Conservation (phyloP, 345 rosid species). For the Populus ilicifolia region DNA sequence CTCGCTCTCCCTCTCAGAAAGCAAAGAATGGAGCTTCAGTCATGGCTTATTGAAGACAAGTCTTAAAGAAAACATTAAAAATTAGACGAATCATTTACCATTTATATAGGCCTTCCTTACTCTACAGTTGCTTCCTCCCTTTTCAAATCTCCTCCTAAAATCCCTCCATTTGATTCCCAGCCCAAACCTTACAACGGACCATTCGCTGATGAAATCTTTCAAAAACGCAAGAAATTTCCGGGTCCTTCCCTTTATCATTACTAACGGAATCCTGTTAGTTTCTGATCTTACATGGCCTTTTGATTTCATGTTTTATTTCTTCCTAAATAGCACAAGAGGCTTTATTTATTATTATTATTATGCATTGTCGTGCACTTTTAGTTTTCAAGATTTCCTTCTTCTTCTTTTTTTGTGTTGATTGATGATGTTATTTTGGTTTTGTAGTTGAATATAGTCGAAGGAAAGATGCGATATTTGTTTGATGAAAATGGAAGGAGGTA, state of each 20-base stretch:
- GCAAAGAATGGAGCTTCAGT: no score
- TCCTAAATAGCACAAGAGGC: neutral
- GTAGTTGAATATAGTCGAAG: constrained; percentile 88
- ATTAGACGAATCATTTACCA: no score
- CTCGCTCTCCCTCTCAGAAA: no score
- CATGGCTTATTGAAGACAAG: no score
- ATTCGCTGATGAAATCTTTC: constrained; percentile 56
- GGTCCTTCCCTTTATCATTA: constrained; percentile 88
- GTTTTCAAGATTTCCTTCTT: neutral
- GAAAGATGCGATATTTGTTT: constrained; percentile 93
- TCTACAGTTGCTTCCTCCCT: no score
- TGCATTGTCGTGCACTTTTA: neutral
- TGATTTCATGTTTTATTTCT: neutral
- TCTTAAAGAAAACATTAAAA: no score
- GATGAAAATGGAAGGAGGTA: constrained; percentile 78
- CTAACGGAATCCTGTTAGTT: constrained; percentile 81
- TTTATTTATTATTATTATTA: no score
- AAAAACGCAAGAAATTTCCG: constrained; percentile 74
- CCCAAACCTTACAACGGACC: constrained; percentile 40
- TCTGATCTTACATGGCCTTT: neutral
- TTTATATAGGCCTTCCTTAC: no score
- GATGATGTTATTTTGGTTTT: neutral
- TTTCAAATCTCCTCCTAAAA: no score
- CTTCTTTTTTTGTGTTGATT: neutral
- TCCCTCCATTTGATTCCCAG: no score